Base-by-base conservation (phyloP, 129 eudicot genomes). In the Lactuca saligna region DNA sequence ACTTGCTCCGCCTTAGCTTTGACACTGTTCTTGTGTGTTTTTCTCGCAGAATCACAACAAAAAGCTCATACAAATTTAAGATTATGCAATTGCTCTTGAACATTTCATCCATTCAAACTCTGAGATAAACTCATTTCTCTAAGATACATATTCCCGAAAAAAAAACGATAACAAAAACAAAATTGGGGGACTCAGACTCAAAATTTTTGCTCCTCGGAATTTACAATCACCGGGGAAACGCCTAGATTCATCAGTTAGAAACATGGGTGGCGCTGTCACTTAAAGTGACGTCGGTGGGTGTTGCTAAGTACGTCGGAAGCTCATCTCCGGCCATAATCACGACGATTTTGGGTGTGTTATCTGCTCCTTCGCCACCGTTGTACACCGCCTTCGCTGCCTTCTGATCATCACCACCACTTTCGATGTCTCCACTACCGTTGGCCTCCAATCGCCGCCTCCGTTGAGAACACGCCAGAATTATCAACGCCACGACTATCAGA, bases 251-350 rank as follows among this genome's bases (percentile, higher is more conserved):
- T 61, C 6, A 65, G 7, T 74, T 61, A 60, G 70, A 60, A 57
- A 41, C 51, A 5, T 5, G 13, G 16, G 37, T 8, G 9, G 63
- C 56, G 31, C 56, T 55, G 65, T 35, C 8, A 17, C n/a, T 55
- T 61, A 44, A 5, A 17, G n/a, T 25, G 8, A 57, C 39, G 17
- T 63, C 66, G 56, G 73, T 55, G 16, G 86, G 88, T 54, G 70
- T 78, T 38, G 95, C 95, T 49, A 88, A 9, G 74, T 71, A 79
- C 1, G 84, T 78, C 16, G 95, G 95, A 53, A 69, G 81, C 33
- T 85, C 81, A 53, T 88, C 86, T 61, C 95, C 95, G 70, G 95
- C 88, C 91, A 88, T 82, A 63, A 88, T 82, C 13, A 88, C 95
- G 5, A 85, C 79, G 1, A 85, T 20, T 76, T 75, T 75, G 2